Percentiles rank a stretch among this genome's conserved stretches.
These are phyloP conservation scores for Aethionema arabicum DNA, from an alignment of 345 rosid genomes.

Conservation along the genomic window DNA sequence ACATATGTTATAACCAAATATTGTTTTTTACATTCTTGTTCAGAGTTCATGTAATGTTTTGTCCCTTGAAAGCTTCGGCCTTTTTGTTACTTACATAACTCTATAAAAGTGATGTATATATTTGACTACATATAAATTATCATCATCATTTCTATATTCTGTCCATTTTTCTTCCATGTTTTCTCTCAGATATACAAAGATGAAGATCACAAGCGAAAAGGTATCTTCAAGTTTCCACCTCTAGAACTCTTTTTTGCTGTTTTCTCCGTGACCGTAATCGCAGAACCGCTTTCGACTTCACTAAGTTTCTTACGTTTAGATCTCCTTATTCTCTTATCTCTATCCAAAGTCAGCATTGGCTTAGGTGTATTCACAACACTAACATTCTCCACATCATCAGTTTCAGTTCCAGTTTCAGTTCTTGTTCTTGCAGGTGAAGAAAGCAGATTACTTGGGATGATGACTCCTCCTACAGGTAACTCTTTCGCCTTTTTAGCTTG, in stretches of 20 bases:
- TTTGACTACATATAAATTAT: too few species aligned
- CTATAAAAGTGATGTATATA: too few species aligned
- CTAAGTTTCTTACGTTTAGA: slow-evolving; percentile 30
- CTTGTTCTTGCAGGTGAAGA: slow-evolving; percentile 27
- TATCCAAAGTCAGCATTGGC: slow-evolving; percentile 36
- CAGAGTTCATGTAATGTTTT: too few species aligned
- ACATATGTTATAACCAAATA: background rate
- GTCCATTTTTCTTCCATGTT: background rate
- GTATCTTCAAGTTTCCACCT: slow-evolving; percentile 15
- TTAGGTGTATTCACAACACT: slow-evolving; percentile 25
- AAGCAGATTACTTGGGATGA: background rate
- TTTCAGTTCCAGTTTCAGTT: background rate
- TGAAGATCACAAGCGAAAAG: slow-evolving; percentile 24
- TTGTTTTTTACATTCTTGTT: background rate
- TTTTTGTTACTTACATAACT: background rate
- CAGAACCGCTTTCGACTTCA: background rate
- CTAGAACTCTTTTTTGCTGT: slow-evolving; percentile 18
- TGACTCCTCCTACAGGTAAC: background rate
- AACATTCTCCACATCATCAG: slow-evolving; percentile 2
- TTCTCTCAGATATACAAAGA: background rate
- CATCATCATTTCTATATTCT: background rate
- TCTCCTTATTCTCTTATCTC: slow-evolving; percentile 28
- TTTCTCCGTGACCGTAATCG: slow-evolving; percentile 13
- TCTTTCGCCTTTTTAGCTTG: slow-evolving; percentile 18
- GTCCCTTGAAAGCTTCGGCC: background rate